Conservation (phyloP, 176 grass and related monocot species). For the Musa acuminata region DNA sequence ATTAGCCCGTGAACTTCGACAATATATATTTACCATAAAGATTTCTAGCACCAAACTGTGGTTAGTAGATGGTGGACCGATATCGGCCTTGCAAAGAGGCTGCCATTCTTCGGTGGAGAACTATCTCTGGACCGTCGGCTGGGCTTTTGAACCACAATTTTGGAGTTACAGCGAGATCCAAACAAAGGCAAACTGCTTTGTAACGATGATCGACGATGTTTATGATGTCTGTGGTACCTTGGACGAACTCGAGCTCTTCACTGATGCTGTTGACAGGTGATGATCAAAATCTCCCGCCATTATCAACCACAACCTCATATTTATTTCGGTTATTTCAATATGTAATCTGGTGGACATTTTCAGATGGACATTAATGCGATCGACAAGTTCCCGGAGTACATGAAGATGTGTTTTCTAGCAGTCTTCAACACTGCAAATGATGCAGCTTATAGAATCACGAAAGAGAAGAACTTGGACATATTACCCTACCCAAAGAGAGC, state of each 20-base stretch:
- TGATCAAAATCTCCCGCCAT: not conserved
- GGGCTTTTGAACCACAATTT: conserved; percentile 4
- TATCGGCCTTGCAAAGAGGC: conserved; percentile 10
- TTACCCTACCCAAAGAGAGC: conserved; percentile 19
- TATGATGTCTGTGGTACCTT: conserved; percentile 25
- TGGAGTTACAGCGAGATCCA: not conserved
- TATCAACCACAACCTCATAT: not conserved
- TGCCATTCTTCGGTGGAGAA: conserved; percentile 13
- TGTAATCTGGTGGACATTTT: too few relatives aligned
- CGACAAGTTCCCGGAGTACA: conserved; percentile 13
- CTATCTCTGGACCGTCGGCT: conserved; percentile 5
- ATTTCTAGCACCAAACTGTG: too few relatives aligned
- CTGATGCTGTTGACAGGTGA: conserved; percentile 16
- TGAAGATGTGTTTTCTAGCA: conserved; percentile 17
- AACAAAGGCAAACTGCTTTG: not conserved
- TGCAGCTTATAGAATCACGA: not conserved
- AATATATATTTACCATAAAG: too few relatives aligned
- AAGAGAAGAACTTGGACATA: conserved; percentile 7
- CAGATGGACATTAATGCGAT: conserved; percentile 15
- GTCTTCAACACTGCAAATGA: conserved; percentile 18
- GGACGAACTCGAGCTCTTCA: conserved; percentile 28
- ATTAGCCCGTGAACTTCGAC: not conserved
- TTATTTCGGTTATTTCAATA: too few relatives aligned
- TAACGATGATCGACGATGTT: conserved; percentile 20
- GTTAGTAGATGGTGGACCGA: conserved; percentile 22